A percentile compares a stretch with the other conserved stretches of the same genome.
Evolutionary conservation across 2,329 filamentous ascomycete genomes (phyloP).

Genomic region (Paramyrothecium sp.): DNA sequence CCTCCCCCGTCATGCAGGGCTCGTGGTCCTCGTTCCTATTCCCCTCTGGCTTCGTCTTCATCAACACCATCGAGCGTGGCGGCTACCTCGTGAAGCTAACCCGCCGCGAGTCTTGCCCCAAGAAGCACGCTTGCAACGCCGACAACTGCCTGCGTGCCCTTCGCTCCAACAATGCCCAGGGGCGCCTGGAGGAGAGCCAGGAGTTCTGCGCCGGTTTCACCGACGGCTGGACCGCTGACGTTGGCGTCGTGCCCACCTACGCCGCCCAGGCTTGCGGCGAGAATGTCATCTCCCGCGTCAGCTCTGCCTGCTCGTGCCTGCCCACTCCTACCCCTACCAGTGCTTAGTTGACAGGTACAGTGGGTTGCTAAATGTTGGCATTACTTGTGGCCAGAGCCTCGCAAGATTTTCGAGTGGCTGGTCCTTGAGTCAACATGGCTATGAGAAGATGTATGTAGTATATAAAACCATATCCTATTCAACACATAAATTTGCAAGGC

Average conservation of each 20-base stretch:
- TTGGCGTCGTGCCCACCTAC: not conserved
- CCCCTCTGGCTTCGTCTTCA: conserved; percentile 2
- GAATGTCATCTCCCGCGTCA: conserved; percentile 1
- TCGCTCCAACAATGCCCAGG: not conserved
- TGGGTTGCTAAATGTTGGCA: too few species aligned
- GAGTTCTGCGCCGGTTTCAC: conserved; percentile 2
- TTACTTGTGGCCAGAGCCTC: too few species aligned
- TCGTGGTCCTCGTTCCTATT: conserved; percentile 1
- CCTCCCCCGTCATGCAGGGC: not conserved
- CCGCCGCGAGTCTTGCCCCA: not conserved
- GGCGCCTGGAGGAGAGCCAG: conserved; percentile 3
- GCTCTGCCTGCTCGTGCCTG: conserved; percentile 2
- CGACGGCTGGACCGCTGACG: not conserved
- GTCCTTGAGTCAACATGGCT: too few species aligned
- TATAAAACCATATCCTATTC: too few species aligned
- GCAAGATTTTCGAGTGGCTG: too few species aligned
- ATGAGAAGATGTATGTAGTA: too few species aligned
- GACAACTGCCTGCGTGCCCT: conserved; percentile 3
- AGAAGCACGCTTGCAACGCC: not conserved
- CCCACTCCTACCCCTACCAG: not conserved
- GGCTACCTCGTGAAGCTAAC: conserved; percentile 1
- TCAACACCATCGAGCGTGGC: conserved; percentile 4
- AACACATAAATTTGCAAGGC: too few species aligned
- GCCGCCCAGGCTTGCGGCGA: not conserved
- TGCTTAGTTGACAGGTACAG: not conserved